phyloP scores from a whole-genome alignment of 164 flowering plant genomes.

The Vitis amurensis region DNA sequence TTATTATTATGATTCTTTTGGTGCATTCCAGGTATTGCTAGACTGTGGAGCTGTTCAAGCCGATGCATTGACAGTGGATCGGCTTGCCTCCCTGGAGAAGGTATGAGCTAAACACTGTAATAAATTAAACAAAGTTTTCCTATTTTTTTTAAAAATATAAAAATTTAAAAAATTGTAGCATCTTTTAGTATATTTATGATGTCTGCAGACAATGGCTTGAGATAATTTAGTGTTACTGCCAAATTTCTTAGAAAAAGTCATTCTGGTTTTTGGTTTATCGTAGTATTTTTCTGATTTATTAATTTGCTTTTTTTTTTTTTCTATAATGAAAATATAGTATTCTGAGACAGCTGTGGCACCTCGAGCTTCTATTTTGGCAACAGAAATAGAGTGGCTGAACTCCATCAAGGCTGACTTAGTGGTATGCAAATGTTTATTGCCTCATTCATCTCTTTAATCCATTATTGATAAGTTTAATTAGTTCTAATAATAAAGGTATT shows the following conservation, averaged over 20 bases:
- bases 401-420: slow-evolving; percentile 95
- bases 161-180: background rate
- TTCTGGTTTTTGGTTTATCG: background rate
- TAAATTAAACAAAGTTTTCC: background rate
- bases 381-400: slow-evolving; percentile 90
- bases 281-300: background rate
- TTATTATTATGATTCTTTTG: background rate
- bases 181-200: background rate
- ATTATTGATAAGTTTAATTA: too few relatives aligned
- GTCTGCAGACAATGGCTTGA: background rate
- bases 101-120: slow-evolving; percentile 25
- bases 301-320: background rate
- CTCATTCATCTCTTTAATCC: background rate
- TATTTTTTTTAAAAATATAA: background rate
- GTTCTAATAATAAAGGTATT: too few relatives aligned
- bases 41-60: slow-evolving; percentile 99
- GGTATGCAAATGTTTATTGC: slow-evolving; percentile 43
- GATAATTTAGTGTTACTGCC: background rate
- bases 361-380: slow-evolving; percentile 73
- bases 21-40: slow-evolving; percentile 56
- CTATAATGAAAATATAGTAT: slow-evolving; percentile 45
- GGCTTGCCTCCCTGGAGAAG: slow-evolving; percentile 95
- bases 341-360: slow-evolving; percentile 89
- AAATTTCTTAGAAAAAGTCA: too few relatives aligned
- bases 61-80: slow-evolving; percentile 97